A percentile compares a stretch with the other conserved stretches of the same genome.
phyloP scores from a whole-genome alignment of 257 asterid genomes.

The Phtheirospermum japonicum region DNA sequence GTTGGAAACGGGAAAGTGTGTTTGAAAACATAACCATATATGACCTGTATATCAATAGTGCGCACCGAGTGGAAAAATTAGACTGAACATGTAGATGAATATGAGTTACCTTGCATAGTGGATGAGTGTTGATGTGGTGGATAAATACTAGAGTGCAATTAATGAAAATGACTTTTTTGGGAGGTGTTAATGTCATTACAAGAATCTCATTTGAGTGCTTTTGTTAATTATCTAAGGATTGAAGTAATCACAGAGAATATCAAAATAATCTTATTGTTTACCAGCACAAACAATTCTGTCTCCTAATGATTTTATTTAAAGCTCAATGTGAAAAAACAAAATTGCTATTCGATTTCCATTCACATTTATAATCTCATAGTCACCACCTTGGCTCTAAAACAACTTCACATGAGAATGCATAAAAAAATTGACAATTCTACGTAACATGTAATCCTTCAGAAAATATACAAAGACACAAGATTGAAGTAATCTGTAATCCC shows the following conservation, averaged over 20 bases:
- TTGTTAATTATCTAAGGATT: background rate
- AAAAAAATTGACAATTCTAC: background rate
- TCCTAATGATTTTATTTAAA: too few relatives aligned
- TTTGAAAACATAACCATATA: too few relatives aligned
- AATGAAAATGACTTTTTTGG: background rate
- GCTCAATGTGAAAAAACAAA: background rate
- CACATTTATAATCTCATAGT: slow-evolving; percentile 4
- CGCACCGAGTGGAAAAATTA: too few relatives aligned
- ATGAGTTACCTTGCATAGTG: too few relatives aligned
- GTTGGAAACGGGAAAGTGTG: too few relatives aligned
- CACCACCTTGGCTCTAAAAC: slow-evolving; percentile 1
- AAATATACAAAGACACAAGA: too few relatives aligned
- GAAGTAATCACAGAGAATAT: slow-evolving; percentile 6
- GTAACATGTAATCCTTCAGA: background rate
- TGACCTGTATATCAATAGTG: too few relatives aligned
- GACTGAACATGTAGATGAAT: too few relatives aligned
- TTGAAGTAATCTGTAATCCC: too few relatives aligned
- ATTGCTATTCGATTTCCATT: background rate
- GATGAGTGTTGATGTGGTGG: too few relatives aligned
- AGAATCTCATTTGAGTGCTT: too few relatives aligned
- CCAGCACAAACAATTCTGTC: background rate
- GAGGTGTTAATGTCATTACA: background rate
- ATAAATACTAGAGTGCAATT: too few relatives aligned
- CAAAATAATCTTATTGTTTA: background rate
- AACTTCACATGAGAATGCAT: slow-evolving; percentile 4